phyloP scores from a whole-genome alignment of 164 flowering plant species.

The Aristolochia fimbriata region DNA sequence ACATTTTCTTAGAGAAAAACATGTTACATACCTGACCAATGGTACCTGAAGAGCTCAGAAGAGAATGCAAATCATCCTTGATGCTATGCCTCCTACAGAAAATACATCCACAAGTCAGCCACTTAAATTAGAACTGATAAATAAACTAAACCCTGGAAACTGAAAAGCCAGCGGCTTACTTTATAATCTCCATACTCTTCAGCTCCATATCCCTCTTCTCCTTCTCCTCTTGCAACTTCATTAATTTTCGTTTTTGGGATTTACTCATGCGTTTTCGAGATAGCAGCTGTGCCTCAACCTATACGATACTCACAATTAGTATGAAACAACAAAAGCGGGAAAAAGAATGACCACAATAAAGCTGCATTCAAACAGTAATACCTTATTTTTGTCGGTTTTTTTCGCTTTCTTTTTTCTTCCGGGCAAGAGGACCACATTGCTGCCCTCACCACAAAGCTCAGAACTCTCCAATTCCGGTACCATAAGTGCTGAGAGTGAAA shows the following conservation, averaged over 20 bases:
- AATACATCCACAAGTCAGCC: conserved; percentile 4
- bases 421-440: conserved; percentile 43
- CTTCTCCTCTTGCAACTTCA: conserved; percentile 79
- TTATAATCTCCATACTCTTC: conserved; percentile 44
- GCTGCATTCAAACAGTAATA: not conserved
- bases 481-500: not conserved
- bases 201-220: conserved; percentile 29
- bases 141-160: not conserved
- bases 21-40: conserved; percentile 62
- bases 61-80: conserved; percentile 41
- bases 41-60: conserved; percentile 49
- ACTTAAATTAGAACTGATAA: not conserved
- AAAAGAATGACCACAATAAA: not conserved
- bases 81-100: conserved; percentile 63
- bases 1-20: conserved; percentile 9
- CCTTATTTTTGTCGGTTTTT: conserved; percentile 25
- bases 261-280: conserved; percentile 28
- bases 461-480: not conserved
- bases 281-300: conserved; percentile 6
- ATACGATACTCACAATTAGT: conserved; percentile 8
- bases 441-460: conserved; percentile 15
- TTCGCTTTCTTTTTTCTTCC: conserved; percentile 29
- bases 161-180: conserved; percentile 25
- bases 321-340: not conserved
- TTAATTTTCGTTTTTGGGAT: conserved; percentile 64